phyloP scores from a whole-genome alignment of 495 filamentous ascomycete genomes.

The Podospora fimiseda region DNA sequence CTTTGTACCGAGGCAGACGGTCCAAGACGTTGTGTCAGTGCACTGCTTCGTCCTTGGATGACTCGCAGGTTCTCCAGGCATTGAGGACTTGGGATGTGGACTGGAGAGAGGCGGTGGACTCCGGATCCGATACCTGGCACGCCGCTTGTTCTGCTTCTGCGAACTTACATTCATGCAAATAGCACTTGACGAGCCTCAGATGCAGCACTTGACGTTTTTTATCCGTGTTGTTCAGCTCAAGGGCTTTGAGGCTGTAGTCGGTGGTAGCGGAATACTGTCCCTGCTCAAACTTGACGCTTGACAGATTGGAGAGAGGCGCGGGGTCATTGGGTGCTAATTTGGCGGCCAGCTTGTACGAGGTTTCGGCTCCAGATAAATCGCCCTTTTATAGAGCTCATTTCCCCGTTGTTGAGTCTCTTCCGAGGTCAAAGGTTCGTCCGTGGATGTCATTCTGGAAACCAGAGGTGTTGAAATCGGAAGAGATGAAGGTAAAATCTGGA shows the following conservation, averaged over 20 bases:
- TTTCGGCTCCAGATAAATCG: conserved; percentile 14
- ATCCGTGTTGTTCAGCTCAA: conserved; percentile 13
- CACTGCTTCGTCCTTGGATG: background rate
- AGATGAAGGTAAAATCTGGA: too few species aligned
- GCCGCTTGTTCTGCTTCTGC: conserved; percentile 9
- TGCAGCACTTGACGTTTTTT: conserved; percentile 20
- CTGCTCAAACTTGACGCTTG: conserved; percentile 27
- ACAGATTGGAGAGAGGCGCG: conserved; percentile 30
- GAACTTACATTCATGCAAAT: conserved; percentile 20
- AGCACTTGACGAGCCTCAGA: conserved; percentile 22
- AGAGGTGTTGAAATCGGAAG: too few species aligned
- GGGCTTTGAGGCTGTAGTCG: conserved; percentile 17
- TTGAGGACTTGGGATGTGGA: background rate
- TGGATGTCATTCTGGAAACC: background rate
- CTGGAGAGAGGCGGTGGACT: background rate
- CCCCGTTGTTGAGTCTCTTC: conserved; percentile 13
- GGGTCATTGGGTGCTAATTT: conserved; percentile 19
- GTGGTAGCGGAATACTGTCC: conserved; percentile 26
- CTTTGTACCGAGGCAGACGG: conserved; percentile 21
- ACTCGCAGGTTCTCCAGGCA: background rate
- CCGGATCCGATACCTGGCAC: conserved; percentile 2
- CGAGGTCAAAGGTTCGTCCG: background rate
- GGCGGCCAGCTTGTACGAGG: conserved; percentile 23
- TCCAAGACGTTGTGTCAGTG: conserved; percentile 13
- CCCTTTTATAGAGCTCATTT: conserved; percentile 17